Evolutionary conservation across 768 basidiomycete genomes (phyloP).

Genomic region (Rubroboletus satanas): DNA sequence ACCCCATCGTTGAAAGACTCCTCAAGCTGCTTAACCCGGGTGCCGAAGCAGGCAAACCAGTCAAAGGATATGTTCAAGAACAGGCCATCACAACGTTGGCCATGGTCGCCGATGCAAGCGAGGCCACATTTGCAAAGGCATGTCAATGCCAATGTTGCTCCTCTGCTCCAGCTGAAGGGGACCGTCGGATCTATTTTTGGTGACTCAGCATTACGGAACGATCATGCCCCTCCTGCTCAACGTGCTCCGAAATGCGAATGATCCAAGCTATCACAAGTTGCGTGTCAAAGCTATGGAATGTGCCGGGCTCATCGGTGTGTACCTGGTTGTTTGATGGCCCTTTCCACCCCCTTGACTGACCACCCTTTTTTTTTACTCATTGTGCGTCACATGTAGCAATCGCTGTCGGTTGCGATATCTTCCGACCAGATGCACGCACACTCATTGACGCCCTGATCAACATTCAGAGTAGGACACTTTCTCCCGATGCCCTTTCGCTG

Average conservation of each 20-base stretch:
- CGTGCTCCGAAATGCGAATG: slow-evolving; percentile 69
- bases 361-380: not conserved
- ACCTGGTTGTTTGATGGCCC: not conserved
- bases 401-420: slow-evolving; percentile 79
- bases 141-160: not conserved
- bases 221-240: slow-evolving; percentile 81
- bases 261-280: slow-evolving; percentile 61
- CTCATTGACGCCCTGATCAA: slow-evolving; percentile 70
- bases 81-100: slow-evolving; percentile 85
- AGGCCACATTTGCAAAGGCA: slow-evolving; percentile 71
- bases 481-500: not conserved
- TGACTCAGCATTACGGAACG: slow-evolving; percentile 58
- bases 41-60: slow-evolving; percentile 38
- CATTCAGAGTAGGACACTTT: slow-evolving; percentile 60
- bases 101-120: slow-evolving; percentile 86
- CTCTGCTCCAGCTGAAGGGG: not conserved
- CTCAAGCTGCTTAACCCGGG: slow-evolving; percentile 56
- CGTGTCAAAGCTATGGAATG: slow-evolving; percentile 89
- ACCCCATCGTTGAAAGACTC: slow-evolving; percentile 66
- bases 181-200: not conserved
- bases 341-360: not conserved
- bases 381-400: slow-evolving; percentile 49
- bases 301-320: slow-evolving; percentile 76
- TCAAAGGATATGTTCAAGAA: slow-evolving; percentile 71
- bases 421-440: slow-evolving; percentile 67